A percentile compares a stretch with the other conserved stretches of the same genome.
These are phyloP conservation scores for Daphne laureola DNA, from an alignment of 441 rosid genomes.

Conservation along the genomic window DNA sequence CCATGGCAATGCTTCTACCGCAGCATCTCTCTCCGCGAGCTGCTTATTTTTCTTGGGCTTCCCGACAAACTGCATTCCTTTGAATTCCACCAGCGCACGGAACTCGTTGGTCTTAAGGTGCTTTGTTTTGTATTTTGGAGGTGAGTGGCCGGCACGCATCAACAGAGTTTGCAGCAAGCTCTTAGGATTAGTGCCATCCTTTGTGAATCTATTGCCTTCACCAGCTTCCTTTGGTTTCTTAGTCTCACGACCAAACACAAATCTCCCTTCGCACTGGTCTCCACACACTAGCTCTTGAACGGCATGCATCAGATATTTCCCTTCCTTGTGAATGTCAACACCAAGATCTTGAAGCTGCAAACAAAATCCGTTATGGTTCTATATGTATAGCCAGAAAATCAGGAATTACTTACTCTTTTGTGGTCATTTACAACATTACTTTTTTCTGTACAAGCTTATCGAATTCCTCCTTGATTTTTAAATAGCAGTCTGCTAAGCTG, in stretches of 20 bases:
- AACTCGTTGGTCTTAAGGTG: constrained; percentile 93
- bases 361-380: not conserved
- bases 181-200: constrained; percentile 92
- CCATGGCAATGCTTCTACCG: constrained; percentile 95
- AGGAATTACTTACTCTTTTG: too few relatives aligned
- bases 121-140: constrained; percentile 95
- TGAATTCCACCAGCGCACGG: constrained; percentile 92
- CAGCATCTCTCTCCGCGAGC: constrained; percentile 95
- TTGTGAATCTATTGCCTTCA: constrained; percentile 48
- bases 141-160: constrained; percentile 97
- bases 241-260: constrained; percentile 88
- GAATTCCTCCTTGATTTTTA: constrained; percentile 83
- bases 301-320: constrained; percentile 83
- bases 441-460: constrained; percentile 67
- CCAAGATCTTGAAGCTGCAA: constrained; percentile 76
- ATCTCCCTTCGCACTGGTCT: constrained; percentile 96
- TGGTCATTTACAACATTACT: constrained; percentile 26
- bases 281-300: constrained; percentile 90
- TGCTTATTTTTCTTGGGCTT: constrained; percentile 93
- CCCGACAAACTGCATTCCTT: constrained; percentile 98
- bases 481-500: constrained; percentile 76
- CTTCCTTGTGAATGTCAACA: constrained; percentile 79
- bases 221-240: constrained; percentile 45
- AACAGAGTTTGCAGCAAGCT: constrained; percentile 89
- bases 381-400: not conserved